A percentile compares a stretch with the other conserved stretches of the same genome.
Conservation (phyloP, 768 basidiomycete species). For the Coprinopsis sp. region DNA sequence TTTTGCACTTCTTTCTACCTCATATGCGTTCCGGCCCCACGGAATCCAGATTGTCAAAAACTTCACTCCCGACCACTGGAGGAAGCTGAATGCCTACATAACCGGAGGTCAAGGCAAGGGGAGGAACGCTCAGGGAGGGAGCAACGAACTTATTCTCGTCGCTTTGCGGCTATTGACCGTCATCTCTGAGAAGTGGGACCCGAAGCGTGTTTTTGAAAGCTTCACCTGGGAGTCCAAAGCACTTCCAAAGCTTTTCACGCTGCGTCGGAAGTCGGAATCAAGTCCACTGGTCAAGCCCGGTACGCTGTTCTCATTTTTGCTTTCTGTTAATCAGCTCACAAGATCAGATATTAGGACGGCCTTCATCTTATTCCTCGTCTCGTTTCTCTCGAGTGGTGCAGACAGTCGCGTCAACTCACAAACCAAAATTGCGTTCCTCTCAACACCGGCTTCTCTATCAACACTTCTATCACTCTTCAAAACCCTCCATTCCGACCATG, state of each 20-base stretch:
- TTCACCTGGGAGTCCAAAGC: constrained; percentile 80
- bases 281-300: constrained; percentile 54
- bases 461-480: constrained; percentile 68
- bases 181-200: constrained; percentile 60
- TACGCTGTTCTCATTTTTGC: constrained; percentile 19
- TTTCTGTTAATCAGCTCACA: not conserved
- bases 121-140: not conserved
- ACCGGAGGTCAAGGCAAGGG: constrained; percentile 39
- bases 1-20: constrained; percentile 58
- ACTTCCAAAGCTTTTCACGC: constrained; percentile 60
- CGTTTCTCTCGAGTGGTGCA: constrained; percentile 47
- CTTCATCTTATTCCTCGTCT: constrained; percentile 67
- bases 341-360: constrained; percentile 74
- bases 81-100: constrained; percentile 58
- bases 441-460: constrained; percentile 54
- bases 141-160: constrained; percentile 59
- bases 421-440: constrained; percentile 62
- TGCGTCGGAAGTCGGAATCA: constrained; percentile 59
- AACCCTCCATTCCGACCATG: constrained; percentile 63
- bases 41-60: constrained; percentile 61
- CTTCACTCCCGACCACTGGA: constrained; percentile 50
- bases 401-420: constrained; percentile 14
- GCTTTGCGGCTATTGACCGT: constrained; percentile 60
- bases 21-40: constrained; percentile 61
- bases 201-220: constrained; percentile 55